Percentiles rank a stretch among this genome's conserved stretches.
phyloP scores from a whole-genome alignment of 768 basidiomycete species.

The Kwoniella sp. region DNA sequence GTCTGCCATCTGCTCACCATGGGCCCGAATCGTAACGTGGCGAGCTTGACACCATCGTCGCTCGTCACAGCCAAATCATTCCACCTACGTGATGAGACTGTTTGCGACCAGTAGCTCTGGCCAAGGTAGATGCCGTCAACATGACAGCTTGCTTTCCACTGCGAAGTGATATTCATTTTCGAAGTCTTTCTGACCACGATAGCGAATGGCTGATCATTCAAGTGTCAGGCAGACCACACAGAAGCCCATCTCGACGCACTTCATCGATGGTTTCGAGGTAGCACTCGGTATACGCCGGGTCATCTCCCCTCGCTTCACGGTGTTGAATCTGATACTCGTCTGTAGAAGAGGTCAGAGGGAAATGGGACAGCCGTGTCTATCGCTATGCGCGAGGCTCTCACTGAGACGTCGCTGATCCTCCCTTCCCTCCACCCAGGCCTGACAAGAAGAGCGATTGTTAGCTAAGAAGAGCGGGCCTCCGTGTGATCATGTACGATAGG shows the following conservation, averaged over 20 bases:
- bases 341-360: too few relatives aligned
- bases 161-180: neutral
- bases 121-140: neutral
- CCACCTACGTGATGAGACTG: neutral
- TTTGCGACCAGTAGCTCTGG: neutral
- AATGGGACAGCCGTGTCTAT: too few relatives aligned
- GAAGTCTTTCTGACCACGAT: conserved; percentile 2
- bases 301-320: neutral
- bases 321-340: neutral
- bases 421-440: conserved; percentile 3
- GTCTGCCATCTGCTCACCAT: neutral
- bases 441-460: neutral
- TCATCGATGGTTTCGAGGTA: conserved; percentile 1
- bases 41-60: too few relatives aligned
- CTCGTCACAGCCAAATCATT: neutral
- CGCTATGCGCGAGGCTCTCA: neutral
- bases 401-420: neutral
- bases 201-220: neutral
- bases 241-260: neutral
- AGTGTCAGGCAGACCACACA: neutral
- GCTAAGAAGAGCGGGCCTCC: neutral
- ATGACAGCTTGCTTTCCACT: neutral
- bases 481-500: too few relatives aligned
- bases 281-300: neutral
- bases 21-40: neutral